A percentile compares a stretch with the other conserved stretches of the same genome.
Conservation (phyloP, 768 basidiomycete species). For the Mycena chlorophos region DNA sequence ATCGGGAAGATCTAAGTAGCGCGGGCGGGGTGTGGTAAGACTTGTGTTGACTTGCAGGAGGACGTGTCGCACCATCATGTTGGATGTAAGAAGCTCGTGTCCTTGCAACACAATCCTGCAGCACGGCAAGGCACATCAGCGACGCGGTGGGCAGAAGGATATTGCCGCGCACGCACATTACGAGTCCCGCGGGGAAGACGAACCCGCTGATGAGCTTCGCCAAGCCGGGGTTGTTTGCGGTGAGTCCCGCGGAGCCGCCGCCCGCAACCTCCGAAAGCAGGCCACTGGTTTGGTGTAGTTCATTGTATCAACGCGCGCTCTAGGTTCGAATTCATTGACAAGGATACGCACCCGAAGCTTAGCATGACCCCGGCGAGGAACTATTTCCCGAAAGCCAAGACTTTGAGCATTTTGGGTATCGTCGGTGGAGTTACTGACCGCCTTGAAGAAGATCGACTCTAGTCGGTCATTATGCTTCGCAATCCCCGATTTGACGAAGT, state of each 20-base stretch:
- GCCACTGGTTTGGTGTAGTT: slow-evolving; percentile 33
- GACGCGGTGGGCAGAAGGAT: background rate
- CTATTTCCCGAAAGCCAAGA: slow-evolving; percentile 40
- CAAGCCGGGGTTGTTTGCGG: slow-evolving; percentile 58
- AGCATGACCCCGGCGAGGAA: slow-evolving; percentile 70
- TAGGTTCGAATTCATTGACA: background rate
- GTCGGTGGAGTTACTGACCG: slow-evolving; percentile 44
- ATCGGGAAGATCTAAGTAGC: slow-evolving; percentile 63
- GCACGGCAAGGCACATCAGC: background rate
- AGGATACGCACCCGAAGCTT: slow-evolving; percentile 59
- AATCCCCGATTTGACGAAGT: slow-evolving; percentile 57
- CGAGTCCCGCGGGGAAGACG: slow-evolving; percentile 76
- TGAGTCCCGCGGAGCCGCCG: slow-evolving; percentile 58
- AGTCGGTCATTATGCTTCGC: slow-evolving; percentile 64
- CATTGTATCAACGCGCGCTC: too few relatives aligned
- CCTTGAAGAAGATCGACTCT: slow-evolving; percentile 65
- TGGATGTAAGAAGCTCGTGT: slow-evolving; percentile 70
- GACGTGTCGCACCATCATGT: slow-evolving; percentile 59
- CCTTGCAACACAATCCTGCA: slow-evolving; percentile 72
- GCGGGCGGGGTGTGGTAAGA: background rate
- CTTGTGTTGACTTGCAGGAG: background rate
- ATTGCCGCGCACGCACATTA: slow-evolving; percentile 59
- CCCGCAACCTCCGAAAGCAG: slow-evolving; percentile 59
- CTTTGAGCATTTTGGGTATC: background rate
- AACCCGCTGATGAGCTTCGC: slow-evolving; percentile 66